phyloP scores from a whole-genome alignment of 768 basidiomycete genomes.

The Leccinum arenicola region DNA sequence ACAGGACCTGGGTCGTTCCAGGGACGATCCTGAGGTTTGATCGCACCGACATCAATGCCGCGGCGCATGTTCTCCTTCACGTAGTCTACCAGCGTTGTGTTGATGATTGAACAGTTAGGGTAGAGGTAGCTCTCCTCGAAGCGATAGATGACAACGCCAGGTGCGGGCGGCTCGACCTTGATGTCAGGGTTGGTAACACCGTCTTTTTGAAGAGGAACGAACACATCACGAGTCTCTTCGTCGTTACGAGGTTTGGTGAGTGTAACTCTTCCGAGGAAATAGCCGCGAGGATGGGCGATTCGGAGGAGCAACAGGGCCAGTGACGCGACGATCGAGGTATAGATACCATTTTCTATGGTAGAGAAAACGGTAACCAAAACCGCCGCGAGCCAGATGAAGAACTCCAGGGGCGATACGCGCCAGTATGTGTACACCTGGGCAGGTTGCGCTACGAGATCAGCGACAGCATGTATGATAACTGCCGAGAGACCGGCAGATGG shows the following conservation, averaged over 20 bases:
- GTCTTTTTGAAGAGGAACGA: not conserved
- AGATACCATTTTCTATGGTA: not conserved
- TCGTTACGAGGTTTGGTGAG: not conserved
- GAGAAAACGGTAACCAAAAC: not conserved
- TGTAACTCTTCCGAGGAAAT: not conserved
- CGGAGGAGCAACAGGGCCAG: not conserved
- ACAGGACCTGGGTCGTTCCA: not conserved
- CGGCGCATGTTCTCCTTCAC: not conserved
- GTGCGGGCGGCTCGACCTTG: not conserved
- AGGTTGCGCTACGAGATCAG: not conserved
- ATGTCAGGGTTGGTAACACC: not conserved
- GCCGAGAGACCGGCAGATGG: not conserved
- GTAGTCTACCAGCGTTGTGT: not conserved
- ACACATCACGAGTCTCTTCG: not conserved
- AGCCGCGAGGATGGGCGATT: not conserved
- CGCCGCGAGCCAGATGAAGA: not conserved
- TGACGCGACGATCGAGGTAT: not conserved
- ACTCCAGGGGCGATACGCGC: not conserved
- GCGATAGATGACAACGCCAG: not conserved
- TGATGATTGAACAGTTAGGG: not conserved
- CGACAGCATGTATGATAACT: not conserved
- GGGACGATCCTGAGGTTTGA: not conserved
- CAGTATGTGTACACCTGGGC: not conserved
- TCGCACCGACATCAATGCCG: not conserved
- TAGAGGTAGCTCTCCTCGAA: not conserved